Evolutionary conservation across 495 filamentous ascomycete genomes (phyloP).

Genomic region (Aspergillus indologenus): DNA sequence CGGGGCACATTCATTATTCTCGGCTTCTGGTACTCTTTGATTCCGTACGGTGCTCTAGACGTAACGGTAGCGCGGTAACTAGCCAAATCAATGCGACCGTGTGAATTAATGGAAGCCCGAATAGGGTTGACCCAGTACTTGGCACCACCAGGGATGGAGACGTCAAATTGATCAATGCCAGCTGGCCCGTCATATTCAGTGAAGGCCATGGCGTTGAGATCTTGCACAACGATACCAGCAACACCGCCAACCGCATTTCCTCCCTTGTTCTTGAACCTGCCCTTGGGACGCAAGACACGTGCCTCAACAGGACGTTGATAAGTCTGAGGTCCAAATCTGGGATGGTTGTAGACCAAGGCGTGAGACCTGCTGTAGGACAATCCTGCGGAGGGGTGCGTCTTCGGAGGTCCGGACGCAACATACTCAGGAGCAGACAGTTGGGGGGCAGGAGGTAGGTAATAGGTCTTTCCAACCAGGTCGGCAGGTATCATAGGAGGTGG

Average conservation of each 20-base stretch:
- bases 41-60: slow-evolving; percentile 49
- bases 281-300: slow-evolving; percentile 57
- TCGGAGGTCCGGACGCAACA: slow-evolving; percentile 61
- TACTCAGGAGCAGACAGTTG: slow-evolving; percentile 47
- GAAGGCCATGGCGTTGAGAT: slow-evolving; percentile 40
- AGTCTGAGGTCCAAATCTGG: slow-evolving; percentile 73
- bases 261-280: slow-evolving; percentile 32
- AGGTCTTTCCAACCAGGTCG: slow-evolving; percentile 33
- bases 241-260: slow-evolving; percentile 46
- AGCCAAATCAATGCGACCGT: slow-evolving; percentile 54
- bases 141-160: slow-evolving; percentile 58
- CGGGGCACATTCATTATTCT: slow-evolving; percentile 20
- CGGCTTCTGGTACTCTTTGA: slow-evolving; percentile 36
- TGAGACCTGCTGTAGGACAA: slow-evolving; percentile 77
- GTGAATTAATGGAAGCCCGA: slow-evolving; percentile 54
- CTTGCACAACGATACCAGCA: slow-evolving; percentile 49
- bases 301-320: slow-evolving; percentile 61
- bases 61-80: slow-evolving; percentile 43
- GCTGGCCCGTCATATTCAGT: slow-evolving; percentile 29
- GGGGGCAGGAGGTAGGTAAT: slow-evolving; percentile 36
- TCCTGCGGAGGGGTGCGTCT: slow-evolving; percentile 89
- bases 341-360: slow-evolving; percentile 71
- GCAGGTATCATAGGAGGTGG: slow-evolving; percentile 38
- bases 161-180: slow-evolving; percentile 52
- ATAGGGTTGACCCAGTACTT: slow-evolving; percentile 62